Percentiles rank a stretch among this genome's conserved stretches.
phyloP scores from a whole-genome alignment of 164 flowering plant genomes.

The Tetracentron sinense region DNA sequence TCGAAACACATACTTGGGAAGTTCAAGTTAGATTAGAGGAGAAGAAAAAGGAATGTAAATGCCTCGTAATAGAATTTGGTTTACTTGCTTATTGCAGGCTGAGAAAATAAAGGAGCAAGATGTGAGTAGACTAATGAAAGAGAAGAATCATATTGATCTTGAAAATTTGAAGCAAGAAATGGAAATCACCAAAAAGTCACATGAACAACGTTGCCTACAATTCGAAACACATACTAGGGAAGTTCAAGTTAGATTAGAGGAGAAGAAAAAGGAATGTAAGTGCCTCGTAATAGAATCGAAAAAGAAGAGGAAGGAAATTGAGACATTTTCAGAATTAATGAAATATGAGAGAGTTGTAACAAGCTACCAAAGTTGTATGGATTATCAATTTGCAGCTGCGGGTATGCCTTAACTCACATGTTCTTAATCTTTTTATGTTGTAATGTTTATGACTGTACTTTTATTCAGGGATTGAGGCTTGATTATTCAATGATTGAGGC shows the following conservation, averaged over 20 bases:
- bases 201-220: conserved; percentile 43
- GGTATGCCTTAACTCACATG: conserved; percentile 36
- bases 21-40: conserved; percentile 42
- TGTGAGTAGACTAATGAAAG: conserved; percentile 45
- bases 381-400: conserved; percentile 47
- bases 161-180: conserved; percentile 59
- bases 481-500: conserved; percentile 58
- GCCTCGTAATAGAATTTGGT: conserved; percentile 26
- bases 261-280: conserved; percentile 60
- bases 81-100: conserved; percentile 35
- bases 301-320: conserved; percentile 51
- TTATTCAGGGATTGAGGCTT: conserved; percentile 7
- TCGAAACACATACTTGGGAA: conserved; percentile 50
- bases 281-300: conserved; percentile 42
- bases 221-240: conserved; percentile 49
- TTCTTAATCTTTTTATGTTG: background rate
- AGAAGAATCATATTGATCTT: conserved; percentile 42
- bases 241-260: conserved; percentile 41
- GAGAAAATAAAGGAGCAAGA: conserved; percentile 72
- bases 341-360: conserved; percentile 51
- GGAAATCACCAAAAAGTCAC: conserved; percentile 34
- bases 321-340: conserved; percentile 50
- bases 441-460: conserved; percentile 1
- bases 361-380: conserved; percentile 42
- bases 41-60: conserved; percentile 59